phyloP scores from a whole-genome alignment of 495 filamentous ascomycete genomes.

The Aspergillus avenaceus region DNA sequence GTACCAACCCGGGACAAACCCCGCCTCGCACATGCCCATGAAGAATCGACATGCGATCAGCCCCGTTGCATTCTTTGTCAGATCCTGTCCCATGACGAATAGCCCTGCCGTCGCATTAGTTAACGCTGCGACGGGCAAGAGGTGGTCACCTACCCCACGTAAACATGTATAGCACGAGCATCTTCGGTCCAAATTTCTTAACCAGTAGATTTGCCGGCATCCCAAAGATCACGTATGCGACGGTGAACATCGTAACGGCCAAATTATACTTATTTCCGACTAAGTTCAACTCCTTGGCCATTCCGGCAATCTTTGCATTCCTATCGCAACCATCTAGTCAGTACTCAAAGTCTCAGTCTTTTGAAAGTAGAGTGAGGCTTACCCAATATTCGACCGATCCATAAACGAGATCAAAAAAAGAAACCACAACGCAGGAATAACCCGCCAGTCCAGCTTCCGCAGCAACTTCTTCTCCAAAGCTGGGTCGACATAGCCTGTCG shows the following conservation, averaged over 20 bases:
- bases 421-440: constrained; percentile 30
- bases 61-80: constrained; percentile 42
- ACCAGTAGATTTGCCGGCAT: constrained; percentile 58
- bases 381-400: constrained; percentile 49
- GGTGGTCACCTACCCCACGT: constrained; percentile 36
- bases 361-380: not conserved
- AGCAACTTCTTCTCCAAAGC: constrained; percentile 43
- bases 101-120: constrained; percentile 15
- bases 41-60: constrained; percentile 49
- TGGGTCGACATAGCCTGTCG: constrained; percentile 2
- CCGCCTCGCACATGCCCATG: constrained; percentile 49
- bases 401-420: constrained; percentile 40
- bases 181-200: constrained; percentile 57
- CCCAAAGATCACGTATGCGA: constrained; percentile 56
- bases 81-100: constrained; percentile 49
- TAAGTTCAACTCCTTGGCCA: constrained; percentile 45
- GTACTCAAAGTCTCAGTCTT: not conserved
- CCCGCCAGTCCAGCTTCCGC: constrained; percentile 32
- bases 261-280: constrained; percentile 48
- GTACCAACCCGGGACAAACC: constrained; percentile 45
- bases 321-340: constrained; percentile 17
- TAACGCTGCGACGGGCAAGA: not conserved
- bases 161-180: constrained; percentile 43
- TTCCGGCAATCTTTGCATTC: constrained; percentile 53
- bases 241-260: constrained; percentile 53